Percentiles rank a stretch among this genome's conserved stretches.
These are phyloP conservation scores for Candida pini DNA, from an alignment of 805 yeast species.

Conservation along the genomic window DNA sequence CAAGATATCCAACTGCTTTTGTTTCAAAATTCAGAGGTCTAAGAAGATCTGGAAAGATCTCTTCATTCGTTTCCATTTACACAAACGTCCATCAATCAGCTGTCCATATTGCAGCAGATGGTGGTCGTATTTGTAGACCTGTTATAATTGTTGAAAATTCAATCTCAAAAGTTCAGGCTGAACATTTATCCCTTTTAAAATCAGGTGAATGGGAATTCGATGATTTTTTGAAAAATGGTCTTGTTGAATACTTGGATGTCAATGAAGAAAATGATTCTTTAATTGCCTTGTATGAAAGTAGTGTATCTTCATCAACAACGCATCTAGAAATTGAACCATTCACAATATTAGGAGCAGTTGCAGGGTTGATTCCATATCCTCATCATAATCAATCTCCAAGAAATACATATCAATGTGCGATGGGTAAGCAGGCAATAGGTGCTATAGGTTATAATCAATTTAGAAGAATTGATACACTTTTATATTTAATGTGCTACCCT, in stretches of 20 bases:
- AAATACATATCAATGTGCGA: constrained; percentile 90
- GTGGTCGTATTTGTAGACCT: constrained; percentile 98
- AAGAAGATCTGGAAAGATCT: constrained; percentile 78
- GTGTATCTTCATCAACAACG: constrained; percentile 54
- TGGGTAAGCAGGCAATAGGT: constrained; percentile 99
- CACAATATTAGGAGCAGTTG: constrained; percentile 88
- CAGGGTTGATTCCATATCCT: constrained; percentile 88
- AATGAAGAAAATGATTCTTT: constrained; percentile 94
- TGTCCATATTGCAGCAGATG: constrained; percentile 97
- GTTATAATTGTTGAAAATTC: constrained; percentile 80
- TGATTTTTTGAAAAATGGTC: constrained; percentile 77
- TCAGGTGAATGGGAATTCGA: constrained; percentile 81
- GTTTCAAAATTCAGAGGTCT: constrained; percentile 71
- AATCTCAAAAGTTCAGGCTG: constrained; percentile 59
- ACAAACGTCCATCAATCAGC: constrained; percentile 86
- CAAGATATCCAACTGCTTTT: constrained; percentile 80
- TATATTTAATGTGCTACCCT: constrained; percentile 96
- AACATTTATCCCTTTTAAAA: constrained; percentile 59
- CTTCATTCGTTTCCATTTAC: constrained; percentile 88
- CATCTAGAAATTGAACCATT: constrained; percentile 96
- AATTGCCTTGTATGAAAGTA: constrained; percentile 82
- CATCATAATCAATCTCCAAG: constrained; percentile 92
- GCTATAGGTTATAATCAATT: constrained; percentile 97
- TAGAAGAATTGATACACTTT: constrained; percentile 87
- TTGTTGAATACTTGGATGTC: constrained; percentile 93